Conservation (phyloP, 2,329 filamentous ascomycete species). For the Gaeumannomyces tritici region DNA sequence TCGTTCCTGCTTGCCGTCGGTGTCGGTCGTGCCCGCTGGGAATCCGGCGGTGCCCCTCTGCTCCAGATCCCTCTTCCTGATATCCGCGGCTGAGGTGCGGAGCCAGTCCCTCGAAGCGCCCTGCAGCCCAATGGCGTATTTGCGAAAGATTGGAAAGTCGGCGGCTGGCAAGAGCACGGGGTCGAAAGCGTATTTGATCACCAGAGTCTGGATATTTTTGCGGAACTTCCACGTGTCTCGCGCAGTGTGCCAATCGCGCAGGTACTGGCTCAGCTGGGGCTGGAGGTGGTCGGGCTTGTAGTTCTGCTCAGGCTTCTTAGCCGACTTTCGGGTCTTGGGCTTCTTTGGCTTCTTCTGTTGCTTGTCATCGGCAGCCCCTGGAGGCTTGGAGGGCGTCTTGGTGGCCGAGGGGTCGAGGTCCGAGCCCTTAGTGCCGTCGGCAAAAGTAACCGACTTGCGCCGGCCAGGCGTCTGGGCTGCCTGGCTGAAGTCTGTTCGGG, state of each 20-base stretch:
- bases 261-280: conserved; percentile 60
- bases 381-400: conserved; percentile 10
- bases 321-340: conserved; percentile 29
- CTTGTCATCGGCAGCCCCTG: conserved; percentile 15
- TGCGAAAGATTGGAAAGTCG: conserved; percentile 66
- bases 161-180: conserved; percentile 1
- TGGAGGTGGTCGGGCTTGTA: conserved; percentile 33
- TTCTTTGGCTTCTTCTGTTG: conserved; percentile 21
- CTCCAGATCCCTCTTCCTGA: conserved; percentile 47
- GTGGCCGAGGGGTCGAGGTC: conserved; percentile 6
- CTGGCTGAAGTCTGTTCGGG: conserved; percentile 13
- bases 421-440: conserved; percentile 26
- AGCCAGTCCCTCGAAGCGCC: conserved; percentile 64
- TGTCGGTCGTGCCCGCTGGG: conserved; percentile 23
- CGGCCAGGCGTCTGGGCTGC: conserved; percentile 15
- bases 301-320: conserved; percentile 13
- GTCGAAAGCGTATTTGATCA: conserved; percentile 70
- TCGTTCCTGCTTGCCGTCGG: conserved; percentile 28
- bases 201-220: conserved; percentile 78
- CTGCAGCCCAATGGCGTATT: conserved; percentile 73
- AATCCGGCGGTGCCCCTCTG: conserved; percentile 34
- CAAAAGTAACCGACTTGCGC: conserved; percentile 40
- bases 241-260: conserved; percentile 63
- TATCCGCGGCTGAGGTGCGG: conserved; percentile 52
- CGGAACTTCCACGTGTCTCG: conserved; percentile 86